Base-by-base conservation (phyloP, 2,329 filamentous ascomycete species). In the Leptographium lundbergii region DNA sequence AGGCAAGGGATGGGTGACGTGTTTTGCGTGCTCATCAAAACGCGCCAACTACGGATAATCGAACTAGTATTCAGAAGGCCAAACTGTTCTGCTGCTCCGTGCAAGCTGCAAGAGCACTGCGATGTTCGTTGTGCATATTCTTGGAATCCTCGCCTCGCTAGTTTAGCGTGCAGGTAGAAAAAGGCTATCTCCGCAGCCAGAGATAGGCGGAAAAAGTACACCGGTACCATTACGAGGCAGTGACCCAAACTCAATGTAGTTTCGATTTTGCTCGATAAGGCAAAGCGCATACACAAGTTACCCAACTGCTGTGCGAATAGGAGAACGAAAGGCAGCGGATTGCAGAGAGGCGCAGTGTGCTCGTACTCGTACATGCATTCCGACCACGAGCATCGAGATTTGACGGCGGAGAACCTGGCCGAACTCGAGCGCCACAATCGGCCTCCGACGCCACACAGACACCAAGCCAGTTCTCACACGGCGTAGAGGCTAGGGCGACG, bases 101-200 rank as follows among this genome's bases (percentile, higher is more conserved):
- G 19, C 6, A 45, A 45, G 42, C 42, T 45, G 42, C 42, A 45
- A 45, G 19, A 19, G 19, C 19, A 45, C 42, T 9, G 42, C 17
- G 42, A 45, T 45, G 42, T 22, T 45, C 42, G 42, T 45, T 22
- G 17, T 45, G 42, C 42, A 54, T 50, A 24, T 50, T 48, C n/a
- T 25, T 48, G n/a, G n/a, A 24, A 4, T 48, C 10, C n/a, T 29
- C 14, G 19, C 10, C n/a, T 29, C 14, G 19, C 54, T 56, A 56
- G 24, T 48, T 56, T 56, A 56, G 54, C 54, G 54, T 56, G 54
- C 54, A 56, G 39, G 25, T 50, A n/a, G 51, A 54, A 54, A 54
- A 54, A 54, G 19, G 47, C 24, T 24, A 25, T 25, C 47, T 24
- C 22, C 24, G 47, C 47, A 50, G 24, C 10, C 22, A 25, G 22